Evolutionary conservation across 805 yeast species (phyloP).

Genomic region (Starmerella ratchasimensis): DNA sequence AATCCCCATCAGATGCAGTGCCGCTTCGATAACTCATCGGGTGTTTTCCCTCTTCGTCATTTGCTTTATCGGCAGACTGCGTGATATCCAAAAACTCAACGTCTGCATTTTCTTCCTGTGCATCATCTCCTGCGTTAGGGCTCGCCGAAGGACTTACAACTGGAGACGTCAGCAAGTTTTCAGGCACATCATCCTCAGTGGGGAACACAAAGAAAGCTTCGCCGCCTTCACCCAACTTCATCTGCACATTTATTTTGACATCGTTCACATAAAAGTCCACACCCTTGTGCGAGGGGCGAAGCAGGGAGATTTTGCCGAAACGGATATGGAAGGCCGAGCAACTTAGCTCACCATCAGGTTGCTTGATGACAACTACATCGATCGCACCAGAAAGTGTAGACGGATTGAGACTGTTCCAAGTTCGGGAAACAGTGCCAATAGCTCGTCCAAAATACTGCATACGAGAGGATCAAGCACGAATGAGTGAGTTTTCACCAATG

Average conservation of each 20-base stretch:
- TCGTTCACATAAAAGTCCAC: slow-evolving; percentile 83
- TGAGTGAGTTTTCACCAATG: background rate
- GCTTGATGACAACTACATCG: slow-evolving; percentile 89
- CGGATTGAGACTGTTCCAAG: slow-evolving; percentile 95
- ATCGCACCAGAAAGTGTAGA: slow-evolving; percentile 94
- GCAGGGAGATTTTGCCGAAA: slow-evolving; percentile 83
- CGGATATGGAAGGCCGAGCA: slow-evolving; percentile 96
- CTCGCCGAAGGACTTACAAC: slow-evolving; percentile 55
- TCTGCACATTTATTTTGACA: slow-evolving; percentile 64
- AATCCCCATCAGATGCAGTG: too few species aligned
- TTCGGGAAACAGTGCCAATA: slow-evolving; percentile 84
- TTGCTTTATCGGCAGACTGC: too few species aligned
- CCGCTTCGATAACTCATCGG: too few species aligned
- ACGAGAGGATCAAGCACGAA: background rate
- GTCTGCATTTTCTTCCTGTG: slow-evolving; percentile 12
- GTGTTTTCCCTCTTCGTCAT: too few species aligned
- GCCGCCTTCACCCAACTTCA: slow-evolving; percentile 96
- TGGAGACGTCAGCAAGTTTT: slow-evolving; percentile 72
- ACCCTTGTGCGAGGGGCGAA: slow-evolving; percentile 89
- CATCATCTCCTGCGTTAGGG: slow-evolving; percentile 23
- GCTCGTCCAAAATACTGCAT: slow-evolving; percentile 98
- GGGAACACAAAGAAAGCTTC: slow-evolving; percentile 96
- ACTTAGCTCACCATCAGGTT: slow-evolving; percentile 60
- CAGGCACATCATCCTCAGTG: slow-evolving; percentile 57
- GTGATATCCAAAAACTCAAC: slow-evolving; percentile 19